Evolutionary conservation across 768 basidiomycete genomes (phyloP), one percentile per base, ranked within the genome.

Genomic region (Filobasidium floriforme): DNA sequence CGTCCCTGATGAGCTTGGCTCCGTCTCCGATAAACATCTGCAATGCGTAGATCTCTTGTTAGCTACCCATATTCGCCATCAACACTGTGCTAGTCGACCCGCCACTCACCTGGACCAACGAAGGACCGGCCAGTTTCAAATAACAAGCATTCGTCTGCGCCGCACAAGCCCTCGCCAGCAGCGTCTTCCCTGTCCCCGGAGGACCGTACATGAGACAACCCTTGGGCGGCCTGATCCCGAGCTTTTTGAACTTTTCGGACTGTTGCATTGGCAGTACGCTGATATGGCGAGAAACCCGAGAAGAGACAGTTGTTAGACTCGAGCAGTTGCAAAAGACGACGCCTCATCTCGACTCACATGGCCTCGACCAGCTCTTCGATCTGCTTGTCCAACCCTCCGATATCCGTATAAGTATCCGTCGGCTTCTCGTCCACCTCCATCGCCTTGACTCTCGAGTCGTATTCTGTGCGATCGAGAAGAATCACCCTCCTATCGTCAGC

Each of bases 341-440:
- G 40, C 19, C 1, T 15, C 55, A 49, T 15, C 19, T 4, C 22
- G 18, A 70, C 78, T 70, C 57, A 79, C 78, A 99, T 96, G 0
- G 96, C 96, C 79, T 99, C 96, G 0, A 96, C 92, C 61, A 99
- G 79, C 77, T 98, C 96, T 77, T 98, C 96, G 63, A 99, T 98
- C 82, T 99, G 96, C 81, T 98, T 98, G 83, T 98, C 96, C 77
- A 99, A 75, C 26, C 96, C 96, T 79, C 96, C 96, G 68, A 99
- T 94, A 79, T 79, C 78, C 26, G 92, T 93, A 75, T 97, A 98
- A 1, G 87, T 90, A 79, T 98, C 96, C 14, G 93, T 98, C 41
- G 96, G 96, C 61, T 92, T 84, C 78, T 98, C 96, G 71, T 99
- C 96, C 1, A 99, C 96, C 75, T 99, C 96, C 96, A 99, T 99